Conservation (phyloP, 2,329 filamentous ascomycete species). For the Pyrenophora teres region DNA sequence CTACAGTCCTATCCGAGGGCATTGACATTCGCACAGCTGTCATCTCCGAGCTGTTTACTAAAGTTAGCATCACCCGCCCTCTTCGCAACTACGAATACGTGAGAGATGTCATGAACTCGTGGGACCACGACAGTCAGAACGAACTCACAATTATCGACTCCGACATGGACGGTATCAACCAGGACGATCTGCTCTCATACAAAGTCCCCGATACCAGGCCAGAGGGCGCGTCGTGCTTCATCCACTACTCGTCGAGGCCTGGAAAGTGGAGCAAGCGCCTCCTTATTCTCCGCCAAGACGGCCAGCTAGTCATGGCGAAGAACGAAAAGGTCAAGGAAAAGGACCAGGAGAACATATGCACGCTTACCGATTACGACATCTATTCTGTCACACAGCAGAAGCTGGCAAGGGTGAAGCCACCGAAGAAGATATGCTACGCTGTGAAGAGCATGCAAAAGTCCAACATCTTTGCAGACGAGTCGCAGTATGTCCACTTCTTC, state of each 20-base stretch:
- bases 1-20: slow-evolving; percentile 64
- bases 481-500: slow-evolving; percentile 93
- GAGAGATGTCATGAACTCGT: slow-evolving; percentile 88
- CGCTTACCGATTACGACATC: slow-evolving; percentile 90
- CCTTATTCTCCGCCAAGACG: slow-evolving; percentile 72
- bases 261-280: slow-evolving; percentile 89
- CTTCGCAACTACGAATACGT: slow-evolving; percentile 85
- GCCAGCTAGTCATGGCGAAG: slow-evolving; percentile 74
- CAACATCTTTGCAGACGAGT: slow-evolving; percentile 77
- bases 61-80: slow-evolving; percentile 78
- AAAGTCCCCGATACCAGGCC: slow-evolving; percentile 69
- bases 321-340: slow-evolving; percentile 64
- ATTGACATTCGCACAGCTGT: slow-evolving; percentile 70
- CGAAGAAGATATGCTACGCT: slow-evolving; percentile 83
- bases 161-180: slow-evolving; percentile 58
- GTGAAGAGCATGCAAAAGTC: slow-evolving; percentile 92
- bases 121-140: slow-evolving; percentile 82
- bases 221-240: slow-evolving; percentile 67
- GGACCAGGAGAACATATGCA: slow-evolving; percentile 73
- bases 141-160: slow-evolving; percentile 69
- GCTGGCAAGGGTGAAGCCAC: slow-evolving; percentile 74
- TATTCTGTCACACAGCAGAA: slow-evolving; percentile 76
- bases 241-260: slow-evolving; percentile 80
- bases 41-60: slow-evolving; percentile 76
- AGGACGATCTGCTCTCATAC: slow-evolving; percentile 66